Percentiles rank a stretch among this genome's conserved stretches.
These are phyloP conservation scores for Cladophialophora bantiana DNA, from an alignment of 2,329 filamentous ascomycete species.

Conservation along the genomic window DNA sequence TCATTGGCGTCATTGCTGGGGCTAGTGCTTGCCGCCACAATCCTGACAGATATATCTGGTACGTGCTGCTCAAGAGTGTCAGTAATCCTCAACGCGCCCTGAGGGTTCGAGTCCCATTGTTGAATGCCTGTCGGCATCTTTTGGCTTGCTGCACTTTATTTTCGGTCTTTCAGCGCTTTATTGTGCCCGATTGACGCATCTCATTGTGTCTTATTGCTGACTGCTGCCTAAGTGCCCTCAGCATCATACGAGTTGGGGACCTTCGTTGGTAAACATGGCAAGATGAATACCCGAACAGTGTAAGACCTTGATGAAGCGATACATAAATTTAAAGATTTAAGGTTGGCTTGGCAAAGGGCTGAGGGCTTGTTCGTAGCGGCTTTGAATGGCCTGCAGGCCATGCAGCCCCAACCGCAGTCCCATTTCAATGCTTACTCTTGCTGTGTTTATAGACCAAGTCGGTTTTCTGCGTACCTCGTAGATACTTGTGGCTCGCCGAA, in stretches of 20 bases:
- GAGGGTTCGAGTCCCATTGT: too few relatives aligned
- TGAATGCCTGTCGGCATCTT: not conserved
- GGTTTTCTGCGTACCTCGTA: not conserved
- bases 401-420: too few relatives aligned
- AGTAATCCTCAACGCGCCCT: too few relatives aligned
- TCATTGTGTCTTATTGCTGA: not conserved
- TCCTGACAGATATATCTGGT: not conserved
- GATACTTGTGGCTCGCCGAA: not conserved
- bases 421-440: not conserved
- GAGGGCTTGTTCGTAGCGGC: not conserved
- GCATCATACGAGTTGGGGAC: not conserved
- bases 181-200: not conserved
- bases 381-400: not conserved
- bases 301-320: not conserved
- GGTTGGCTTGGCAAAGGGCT: not conserved
- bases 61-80: not conserved
- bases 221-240: not conserved
- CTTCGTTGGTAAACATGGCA: not conserved
- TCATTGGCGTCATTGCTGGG: not conserved
- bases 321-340: not conserved
- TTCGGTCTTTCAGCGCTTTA: not conserved
- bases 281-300: not conserved
- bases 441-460: not conserved
- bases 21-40: not conserved
- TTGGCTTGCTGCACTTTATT: not conserved